Evolutionary conservation across 495 filamentous ascomycete species (phyloP).

Genomic region (Penicillium pulvis): DNA sequence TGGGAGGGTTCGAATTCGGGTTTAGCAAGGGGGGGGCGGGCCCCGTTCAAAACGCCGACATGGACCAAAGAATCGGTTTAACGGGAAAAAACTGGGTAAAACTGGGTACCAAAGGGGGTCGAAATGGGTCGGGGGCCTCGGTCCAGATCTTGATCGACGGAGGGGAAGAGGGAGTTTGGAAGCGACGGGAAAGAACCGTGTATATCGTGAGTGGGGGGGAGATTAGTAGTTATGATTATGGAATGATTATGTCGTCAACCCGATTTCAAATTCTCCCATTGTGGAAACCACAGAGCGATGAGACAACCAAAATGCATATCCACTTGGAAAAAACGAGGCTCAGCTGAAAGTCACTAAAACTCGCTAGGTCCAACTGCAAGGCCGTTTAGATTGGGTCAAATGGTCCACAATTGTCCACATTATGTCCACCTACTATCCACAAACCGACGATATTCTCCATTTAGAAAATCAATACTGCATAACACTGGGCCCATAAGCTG

Average conservation of each 20-base stretch:
- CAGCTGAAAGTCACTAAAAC: background rate
- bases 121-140: constrained; percentile 20
- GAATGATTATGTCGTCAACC: background rate
- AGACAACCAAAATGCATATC: background rate
- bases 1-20: background rate
- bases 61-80: background rate
- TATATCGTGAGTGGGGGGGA: constrained; percentile 9
- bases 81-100: background rate
- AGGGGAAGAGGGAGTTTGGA: constrained; percentile 21
- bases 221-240: background rate
- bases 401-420: constrained; percentile 1
- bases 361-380: background rate
- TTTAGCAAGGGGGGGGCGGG: constrained; percentile 10
- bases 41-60: constrained; percentile 11
- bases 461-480: background rate
- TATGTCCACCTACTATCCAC: background rate
- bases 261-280: no score
- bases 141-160: constrained; percentile 31
- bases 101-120: constrained; percentile 4
- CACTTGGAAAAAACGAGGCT: constrained; percentile 1
- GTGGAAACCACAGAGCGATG: background rate
- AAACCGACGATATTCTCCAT: background rate
- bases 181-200: constrained; percentile 22
- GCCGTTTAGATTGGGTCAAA: background rate
- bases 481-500: background rate